Conservation (phyloP, 2,329 filamentous ascomycete genomes). For the Sporothrix phasma region DNA sequence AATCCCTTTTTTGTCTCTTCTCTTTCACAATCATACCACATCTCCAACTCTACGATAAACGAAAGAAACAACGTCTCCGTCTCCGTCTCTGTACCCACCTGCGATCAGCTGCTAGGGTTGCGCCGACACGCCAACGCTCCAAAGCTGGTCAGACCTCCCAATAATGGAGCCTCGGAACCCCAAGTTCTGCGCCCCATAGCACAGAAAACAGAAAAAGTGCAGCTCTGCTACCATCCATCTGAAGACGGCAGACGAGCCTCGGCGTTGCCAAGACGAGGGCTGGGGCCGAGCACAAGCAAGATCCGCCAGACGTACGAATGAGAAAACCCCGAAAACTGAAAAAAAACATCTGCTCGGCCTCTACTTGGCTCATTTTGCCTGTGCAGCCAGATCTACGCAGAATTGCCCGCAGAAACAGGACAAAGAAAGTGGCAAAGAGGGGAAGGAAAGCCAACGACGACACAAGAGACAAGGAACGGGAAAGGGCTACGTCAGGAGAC, state of each 20-base stretch:
- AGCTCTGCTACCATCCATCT: not conserved
- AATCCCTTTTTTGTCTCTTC: no score
- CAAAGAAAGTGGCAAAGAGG: not conserved
- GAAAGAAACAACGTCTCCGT: no score
- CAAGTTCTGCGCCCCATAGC: not conserved
- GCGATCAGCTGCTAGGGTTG: not conserved
- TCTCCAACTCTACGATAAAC: no score
- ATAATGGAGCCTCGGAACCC: slow-evolving; percentile 3
- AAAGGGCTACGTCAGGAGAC: not conserved
- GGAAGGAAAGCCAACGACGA: no score
- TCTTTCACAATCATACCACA: no score
- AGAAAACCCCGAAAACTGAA: no score
- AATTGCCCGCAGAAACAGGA: not conserved
- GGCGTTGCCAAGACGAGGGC: not conserved
- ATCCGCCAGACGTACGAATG: not conserved
- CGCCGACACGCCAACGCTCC: not conserved
- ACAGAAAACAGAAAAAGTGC: not conserved
- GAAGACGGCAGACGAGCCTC: not conserved
- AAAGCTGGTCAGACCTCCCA: not conserved
- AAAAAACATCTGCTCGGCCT: not conserved
- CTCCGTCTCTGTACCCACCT: no score
- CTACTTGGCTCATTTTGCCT: not conserved
- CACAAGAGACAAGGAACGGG: not conserved
- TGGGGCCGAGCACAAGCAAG: no score
- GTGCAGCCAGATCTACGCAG: no score